Base-by-base conservation (phyloP, 176 grass and related monocot genomes). In the Dendrocalamus sinicus region DNA sequence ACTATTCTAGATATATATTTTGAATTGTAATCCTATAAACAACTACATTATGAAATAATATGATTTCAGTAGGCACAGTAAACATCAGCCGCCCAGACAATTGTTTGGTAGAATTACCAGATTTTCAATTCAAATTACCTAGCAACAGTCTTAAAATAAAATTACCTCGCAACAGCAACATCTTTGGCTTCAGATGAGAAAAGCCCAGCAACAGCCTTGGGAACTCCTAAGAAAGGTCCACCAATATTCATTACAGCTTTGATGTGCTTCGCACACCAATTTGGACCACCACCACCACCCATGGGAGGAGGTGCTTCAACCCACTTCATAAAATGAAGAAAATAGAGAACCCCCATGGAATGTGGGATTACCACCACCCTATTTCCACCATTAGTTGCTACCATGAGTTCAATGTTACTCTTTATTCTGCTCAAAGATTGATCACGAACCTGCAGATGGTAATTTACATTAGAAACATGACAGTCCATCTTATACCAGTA, bases 321-420 rank as follows among this genome's bases (percentile, higher is more conserved):
- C 96, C 96, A 99, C 75, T 99, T 99, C 92, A 99, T 99, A 85
- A 99, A 99, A 92, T 99, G 96, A 57, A 99, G 81, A 88, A 99
- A 99, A 82, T 99, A 99, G 30, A 99, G 90, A 48, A 90, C 96
- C 9, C 96, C 96, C 96, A 99, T 96, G 40, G 96, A 99, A 84
- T 99, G 96, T 23, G 96, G 96, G 75, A 99, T 99, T 32, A 99
- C 96, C 10, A 99, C 96, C 9, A 94, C 96, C 59, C 94, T 99
- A 51, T 94, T 99, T 74, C 96, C 96, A 89, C 91, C 91, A 91
- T 96, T 99, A 79, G 96, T 99, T 0, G 82, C 81, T 75, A 99
- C 93, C 90, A 99, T 65, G 46, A 96, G 84, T 89, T 99, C 96
- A 88, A 99, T 99, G 75, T 94, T 99, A 84, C 88, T 92, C 72